phyloP scores from a whole-genome alignment of 345 rosid genomes.

The Heritiera fomes region DNA sequence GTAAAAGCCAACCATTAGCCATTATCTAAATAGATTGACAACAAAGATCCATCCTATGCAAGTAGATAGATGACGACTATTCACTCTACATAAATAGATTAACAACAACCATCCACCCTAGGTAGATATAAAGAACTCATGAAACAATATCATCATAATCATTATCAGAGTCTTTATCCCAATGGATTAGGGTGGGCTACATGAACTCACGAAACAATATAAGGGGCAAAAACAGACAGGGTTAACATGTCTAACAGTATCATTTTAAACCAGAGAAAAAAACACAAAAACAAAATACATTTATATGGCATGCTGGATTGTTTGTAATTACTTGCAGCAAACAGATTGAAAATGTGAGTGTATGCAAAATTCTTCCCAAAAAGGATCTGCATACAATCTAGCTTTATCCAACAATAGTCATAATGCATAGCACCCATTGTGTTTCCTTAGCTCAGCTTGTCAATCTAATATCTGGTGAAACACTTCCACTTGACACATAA shows the following conservation, averaged over 20 bases:
- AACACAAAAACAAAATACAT: neutral
- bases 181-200: no score
- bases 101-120: no score
- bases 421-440: neutral
- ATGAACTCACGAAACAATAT: neutral
- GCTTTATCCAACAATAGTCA: neutral
- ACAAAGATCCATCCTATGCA: neutral
- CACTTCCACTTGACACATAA: slow-evolving; percentile 1
- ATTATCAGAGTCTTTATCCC: no score
- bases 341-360: neutral
- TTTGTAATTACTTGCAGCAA: neutral
- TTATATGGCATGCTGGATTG: neutral
- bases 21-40: neutral
- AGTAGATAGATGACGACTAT: neutral
- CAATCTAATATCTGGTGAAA: neutral
- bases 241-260: neutral
- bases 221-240: neutral
- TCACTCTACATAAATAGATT: no score
- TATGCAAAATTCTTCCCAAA: neutral
- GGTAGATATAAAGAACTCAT: no score
- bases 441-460: neutral
- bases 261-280: neutral
- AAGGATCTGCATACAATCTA: neutral
- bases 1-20: neutral
- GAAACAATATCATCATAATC: no score